Evolutionary conservation across 2,329 filamentous ascomycete species (phyloP).

Genomic region (Chaetomium globosum): DNA sequence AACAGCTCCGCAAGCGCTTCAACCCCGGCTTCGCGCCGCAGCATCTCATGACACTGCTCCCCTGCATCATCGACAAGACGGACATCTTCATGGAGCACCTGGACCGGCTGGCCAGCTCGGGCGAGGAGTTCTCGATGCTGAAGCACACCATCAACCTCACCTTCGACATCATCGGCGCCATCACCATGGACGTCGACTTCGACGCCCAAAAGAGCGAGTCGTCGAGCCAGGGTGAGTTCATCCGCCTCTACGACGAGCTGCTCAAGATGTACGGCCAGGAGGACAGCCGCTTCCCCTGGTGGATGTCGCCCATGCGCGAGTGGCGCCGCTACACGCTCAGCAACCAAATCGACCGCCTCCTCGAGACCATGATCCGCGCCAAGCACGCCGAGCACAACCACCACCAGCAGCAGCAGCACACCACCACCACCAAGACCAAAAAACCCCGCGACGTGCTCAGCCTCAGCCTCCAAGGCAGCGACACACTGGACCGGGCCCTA

Average conservation of each 20-base stretch:
- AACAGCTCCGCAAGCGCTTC: slow-evolving; percentile 42
- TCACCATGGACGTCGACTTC: slow-evolving; percentile 43
- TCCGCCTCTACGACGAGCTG: slow-evolving; percentile 40
- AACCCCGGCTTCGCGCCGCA: slow-evolving; percentile 47
- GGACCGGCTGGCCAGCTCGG: slow-evolving; percentile 37
- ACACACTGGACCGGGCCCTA: slow-evolving; percentile 38
- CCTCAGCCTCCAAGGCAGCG: slow-evolving; percentile 41
- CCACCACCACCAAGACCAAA: slow-evolving; percentile 5
- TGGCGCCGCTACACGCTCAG: slow-evolving; percentile 33
- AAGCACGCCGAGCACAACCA: slow-evolving; percentile 34
- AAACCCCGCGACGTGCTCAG: slow-evolving; percentile 41
- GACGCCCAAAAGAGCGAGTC: slow-evolving; percentile 40
- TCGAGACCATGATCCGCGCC: slow-evolving; percentile 37
- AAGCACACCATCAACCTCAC: slow-evolving; percentile 45
- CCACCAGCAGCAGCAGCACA: slow-evolving; percentile 15
- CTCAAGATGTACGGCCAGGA: slow-evolving; percentile 36
- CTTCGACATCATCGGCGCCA: slow-evolving; percentile 38
- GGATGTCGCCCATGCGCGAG: slow-evolving; percentile 30
- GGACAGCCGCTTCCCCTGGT: slow-evolving; percentile 33
- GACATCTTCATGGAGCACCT: slow-evolving; percentile 40
- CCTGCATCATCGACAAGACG: slow-evolving; percentile 44
- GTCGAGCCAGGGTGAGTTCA: slow-evolving; percentile 38
- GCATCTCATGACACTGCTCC: slow-evolving; percentile 45
- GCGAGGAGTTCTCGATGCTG: slow-evolving; percentile 39
- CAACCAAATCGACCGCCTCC: slow-evolving; percentile 34